These are phyloP conservation scores for Verticillium nubilum DNA, from an alignment of 2,329 filamentous ascomycete species.

Conservation along the genomic window DNA sequence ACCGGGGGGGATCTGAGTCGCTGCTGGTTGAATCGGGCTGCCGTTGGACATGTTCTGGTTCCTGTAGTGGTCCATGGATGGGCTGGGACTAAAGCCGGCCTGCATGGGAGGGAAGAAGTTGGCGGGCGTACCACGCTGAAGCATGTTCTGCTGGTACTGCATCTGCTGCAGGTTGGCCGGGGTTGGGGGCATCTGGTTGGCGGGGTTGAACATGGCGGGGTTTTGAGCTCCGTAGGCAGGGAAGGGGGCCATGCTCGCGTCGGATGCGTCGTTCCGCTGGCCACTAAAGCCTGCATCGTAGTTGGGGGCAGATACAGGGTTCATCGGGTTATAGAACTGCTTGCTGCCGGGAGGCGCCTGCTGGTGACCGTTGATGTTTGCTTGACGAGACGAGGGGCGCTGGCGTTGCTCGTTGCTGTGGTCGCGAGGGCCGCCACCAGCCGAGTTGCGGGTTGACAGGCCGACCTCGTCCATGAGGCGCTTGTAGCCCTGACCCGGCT, in stretches of 20 bases:
- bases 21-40: constrained; percentile 43
- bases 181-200: constrained; percentile 38
- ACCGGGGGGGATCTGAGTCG: constrained; percentile 28
- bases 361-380: constrained; percentile 36
- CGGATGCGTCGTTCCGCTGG: constrained; percentile 47
- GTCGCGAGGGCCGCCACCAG: constrained; percentile 38
- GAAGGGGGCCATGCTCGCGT: constrained; percentile 44
- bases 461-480: constrained; percentile 98
- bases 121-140: constrained; percentile 46
- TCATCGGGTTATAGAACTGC: constrained; percentile 50
- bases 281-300: constrained; percentile 48
- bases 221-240: constrained; percentile 44
- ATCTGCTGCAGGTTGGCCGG: constrained; percentile 46
- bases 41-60: constrained; percentile 44
- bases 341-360: constrained; percentile 23
- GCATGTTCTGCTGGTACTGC: constrained; percentile 55
- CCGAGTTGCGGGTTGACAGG: constrained; percentile 60
- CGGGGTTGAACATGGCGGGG: constrained; percentile 43
- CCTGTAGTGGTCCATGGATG: constrained; percentile 51
- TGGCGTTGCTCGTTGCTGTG: constrained; percentile 43
- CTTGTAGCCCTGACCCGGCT: constrained; percentile 95
- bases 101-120: constrained; percentile 54
- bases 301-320: constrained; percentile 28
- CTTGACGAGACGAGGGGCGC: constrained; percentile 51
- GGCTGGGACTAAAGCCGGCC: constrained; percentile 42